Base-by-base conservation (phyloP, 2,329 filamentous ascomycete species). In the Dactylellina cionopaga region DNA sequence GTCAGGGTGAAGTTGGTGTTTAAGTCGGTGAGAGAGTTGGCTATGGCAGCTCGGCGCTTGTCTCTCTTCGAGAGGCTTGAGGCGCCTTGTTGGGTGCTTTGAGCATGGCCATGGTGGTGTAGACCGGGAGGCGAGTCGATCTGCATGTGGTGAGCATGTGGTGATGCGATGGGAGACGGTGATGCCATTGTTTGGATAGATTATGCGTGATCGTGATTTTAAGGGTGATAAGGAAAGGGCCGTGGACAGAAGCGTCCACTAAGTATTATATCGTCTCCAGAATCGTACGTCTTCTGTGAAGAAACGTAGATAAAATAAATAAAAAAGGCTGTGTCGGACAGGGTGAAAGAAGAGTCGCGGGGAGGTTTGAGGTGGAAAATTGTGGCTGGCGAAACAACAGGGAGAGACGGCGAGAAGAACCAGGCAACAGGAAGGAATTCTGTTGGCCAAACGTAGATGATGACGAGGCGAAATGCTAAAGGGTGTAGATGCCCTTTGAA, bases 21-120 rank as follows among this genome's bases (percentile, higher is more conserved):
- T 2, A 73, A 41, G 29, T 73, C 69, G 27, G 46, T 33, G 25
- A 73, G 69, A n/a, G 60, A 43, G 47, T 60, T 66, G 22, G 69
- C 59, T n/a, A 73, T 73, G 25, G 60, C 60, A 27, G 59, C 35
- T 35, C 69, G 69, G 29, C 69, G 69, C 54, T 73, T 73, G 44
- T 73, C 69, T 46, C 69, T 29, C 37, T 73, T 73, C 27, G 69
- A 73, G 37, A 66, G 56, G 22, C 31, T 60, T 19, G 56, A 64
- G 19, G 66, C 44, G 13, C 51, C 51, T 25, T 56, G 66, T 17
- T 71, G 66, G 51, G 51, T 27, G n/a, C 33, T 19, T 47, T 63
- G 56, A 19, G 37, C 19, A 29, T 71, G 66, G 24, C 39, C 43
- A 63, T 64, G 65, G 29, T 71, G 66, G 17, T 64, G 66, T 43